Base-by-base conservation (phyloP, 257 asterid genomes). In the Agastache rugosa region DNA sequence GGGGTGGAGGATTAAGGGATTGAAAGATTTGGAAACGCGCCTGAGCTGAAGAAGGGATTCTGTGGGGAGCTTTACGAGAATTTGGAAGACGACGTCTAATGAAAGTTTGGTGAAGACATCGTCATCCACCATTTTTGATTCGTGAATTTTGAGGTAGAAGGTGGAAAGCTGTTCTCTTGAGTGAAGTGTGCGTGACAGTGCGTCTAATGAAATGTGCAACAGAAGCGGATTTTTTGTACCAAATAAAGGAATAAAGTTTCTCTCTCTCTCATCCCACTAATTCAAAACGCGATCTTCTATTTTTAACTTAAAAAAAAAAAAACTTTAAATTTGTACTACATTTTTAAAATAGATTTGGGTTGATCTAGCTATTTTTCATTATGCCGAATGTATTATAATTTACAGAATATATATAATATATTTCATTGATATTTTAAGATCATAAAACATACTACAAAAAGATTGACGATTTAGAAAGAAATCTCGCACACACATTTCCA, bases 71-170 rank as follows among this genome's bases (percentile, higher is more conserved):
- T 72, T 80, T 0, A 16, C 0, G 72, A 84, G 78, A 63, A 84
- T 81, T 63, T 81, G 74, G 70, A 84, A 76, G 82, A 81, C 23
- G 11, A 81, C 72, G 34, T 84, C 88, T 42, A 66, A 71, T 1
- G 88, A 77, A 51, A 84, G 80, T 41, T 39, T 73, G 67, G 76
- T 6, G 71, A 63, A 50, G 39, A 55, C 17, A 55, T 80, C 79
- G 35, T 29, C 12, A 71, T 55, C 37, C 10, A 58, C 73, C 72
- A 63, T 73, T 59, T 8, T n/a, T 51, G 75, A 80, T 45, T 79
- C 74, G 39, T 39, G 19, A 19, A 16, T 50, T 61, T 34, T 48
- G 17, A 35, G 37, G 16, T 6, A 15, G 37, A 53, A 16, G 14
- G 20, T n/a, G 45, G 15, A n/a, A 54, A 63, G 48, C 12, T 58